These are phyloP conservation scores for Camelina neglecta DNA, from an alignment of 345 rosid species.

Conservation along the genomic window DNA sequence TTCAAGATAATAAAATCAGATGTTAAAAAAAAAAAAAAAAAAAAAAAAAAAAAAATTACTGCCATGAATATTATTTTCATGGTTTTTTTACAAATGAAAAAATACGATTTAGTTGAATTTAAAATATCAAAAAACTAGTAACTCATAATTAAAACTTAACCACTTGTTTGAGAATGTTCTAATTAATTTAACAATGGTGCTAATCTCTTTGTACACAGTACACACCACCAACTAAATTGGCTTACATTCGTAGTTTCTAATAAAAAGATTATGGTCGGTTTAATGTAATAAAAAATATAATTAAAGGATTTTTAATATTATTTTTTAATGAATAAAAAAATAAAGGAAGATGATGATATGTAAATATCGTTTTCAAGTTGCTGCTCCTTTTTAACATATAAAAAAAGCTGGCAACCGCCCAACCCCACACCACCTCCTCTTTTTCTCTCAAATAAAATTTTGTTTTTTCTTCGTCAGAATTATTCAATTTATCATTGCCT, in stretches of 20 bases:
- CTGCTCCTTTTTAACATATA: not conserved
- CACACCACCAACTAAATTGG: too few species aligned
- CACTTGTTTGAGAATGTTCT: too few species aligned
- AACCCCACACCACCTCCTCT: constrained; percentile 24
- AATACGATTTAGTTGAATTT: too few species aligned
- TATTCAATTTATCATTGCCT: constrained; percentile 7
- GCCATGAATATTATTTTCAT: too few species aligned
- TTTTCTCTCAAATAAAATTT: not conserved
- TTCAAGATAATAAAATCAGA: too few species aligned
- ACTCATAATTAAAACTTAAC: too few species aligned
- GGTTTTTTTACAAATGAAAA: too few species aligned
- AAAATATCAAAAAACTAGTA: too few species aligned
- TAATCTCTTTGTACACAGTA: too few species aligned
- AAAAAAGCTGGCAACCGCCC: constrained; percentile 38
- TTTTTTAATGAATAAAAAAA: not conserved
- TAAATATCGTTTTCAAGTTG: constrained; percentile 21
- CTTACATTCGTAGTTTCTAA: not conserved
- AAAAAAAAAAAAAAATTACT: too few species aligned
- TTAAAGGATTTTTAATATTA: not conserved
- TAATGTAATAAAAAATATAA: not conserved
- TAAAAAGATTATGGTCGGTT: constrained; percentile 13
- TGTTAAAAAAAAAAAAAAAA: too few species aligned
- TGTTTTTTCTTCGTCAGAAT: not conserved
- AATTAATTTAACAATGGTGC: too few species aligned
- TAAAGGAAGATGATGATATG: not conserved